Evolutionary conservation across 768 basidiomycete genomes (phyloP).

Genomic region (Suillus plorans): DNA sequence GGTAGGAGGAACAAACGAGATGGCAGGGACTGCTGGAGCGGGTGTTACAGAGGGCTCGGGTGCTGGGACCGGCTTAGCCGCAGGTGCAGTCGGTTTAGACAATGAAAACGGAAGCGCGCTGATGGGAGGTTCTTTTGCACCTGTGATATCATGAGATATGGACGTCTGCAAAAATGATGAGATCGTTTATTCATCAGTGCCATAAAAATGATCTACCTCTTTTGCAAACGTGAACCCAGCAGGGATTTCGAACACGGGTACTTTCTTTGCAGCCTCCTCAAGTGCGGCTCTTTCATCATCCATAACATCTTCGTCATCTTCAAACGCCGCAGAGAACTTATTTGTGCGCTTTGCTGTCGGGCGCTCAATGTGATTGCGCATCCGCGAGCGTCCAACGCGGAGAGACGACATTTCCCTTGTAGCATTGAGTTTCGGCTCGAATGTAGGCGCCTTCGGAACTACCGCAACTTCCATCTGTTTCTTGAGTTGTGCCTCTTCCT

Average conservation of each 20-base stretch:
- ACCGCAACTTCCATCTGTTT: constrained; percentile 17
- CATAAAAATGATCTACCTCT: constrained; percentile 41
- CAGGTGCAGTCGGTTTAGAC: constrained; percentile 32
- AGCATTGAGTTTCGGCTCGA: constrained; percentile 19
- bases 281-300: constrained; percentile 41
- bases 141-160: constrained; percentile 39
- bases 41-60: constrained; percentile 10
- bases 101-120: constrained; percentile 65
- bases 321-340: constrained; percentile 68
- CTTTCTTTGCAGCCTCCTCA: constrained; percentile 55
- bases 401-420: constrained; percentile 47
- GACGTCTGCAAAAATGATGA: constrained; percentile 26
- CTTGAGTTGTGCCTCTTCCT: constrained; percentile 7
- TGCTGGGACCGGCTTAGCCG: constrained; percentile 14
- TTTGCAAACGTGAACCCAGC: constrained; percentile 68
- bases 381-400: constrained; percentile 64
- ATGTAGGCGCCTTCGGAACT: constrained; percentile 17
- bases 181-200: not conserved
- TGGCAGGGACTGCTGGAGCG: constrained; percentile 16
- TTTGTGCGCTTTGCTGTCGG: constrained; percentile 47
- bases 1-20: constrained; percentile 26
- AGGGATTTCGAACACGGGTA: constrained; percentile 59
- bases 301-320: constrained; percentile 46
- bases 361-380: constrained; percentile 60
- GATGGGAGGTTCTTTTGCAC: constrained; percentile 68